Evolutionary conservation across 192 early-diverging fungal species (phyloP).

Genomic region (Coemansia sp.): DNA sequence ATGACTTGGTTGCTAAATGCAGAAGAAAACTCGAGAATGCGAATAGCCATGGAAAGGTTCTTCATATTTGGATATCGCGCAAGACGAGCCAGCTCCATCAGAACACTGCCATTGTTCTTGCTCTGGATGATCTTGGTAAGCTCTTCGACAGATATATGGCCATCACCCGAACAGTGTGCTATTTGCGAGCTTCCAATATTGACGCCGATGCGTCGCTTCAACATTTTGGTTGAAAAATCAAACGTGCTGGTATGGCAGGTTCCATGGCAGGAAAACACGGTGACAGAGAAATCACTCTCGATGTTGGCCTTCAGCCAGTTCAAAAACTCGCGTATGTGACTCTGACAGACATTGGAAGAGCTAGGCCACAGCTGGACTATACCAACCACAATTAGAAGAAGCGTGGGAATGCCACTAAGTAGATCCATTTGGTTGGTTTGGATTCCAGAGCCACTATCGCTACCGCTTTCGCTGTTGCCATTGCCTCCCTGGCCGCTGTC

Average conservation of each 20-base stretch:
- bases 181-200: background rate
- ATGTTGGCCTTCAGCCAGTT: background rate
- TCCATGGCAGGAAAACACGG: background rate
- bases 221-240: background rate
- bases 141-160: background rate
- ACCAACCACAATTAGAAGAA: background rate
- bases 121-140: background rate
- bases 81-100: background rate
- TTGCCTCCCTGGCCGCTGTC: background rate
- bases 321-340: background rate
- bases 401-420: background rate
- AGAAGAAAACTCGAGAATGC: background rate
- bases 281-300: background rate
- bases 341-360: background rate
- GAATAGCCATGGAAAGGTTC: background rate
- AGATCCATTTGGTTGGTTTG: slow-evolving; percentile 1
- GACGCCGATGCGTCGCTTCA: background rate
- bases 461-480: background rate
- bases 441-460: background rate
- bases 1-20: background rate
- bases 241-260: background rate
- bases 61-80: slow-evolving; percentile 1
- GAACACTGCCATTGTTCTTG: background rate
- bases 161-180: background rate
- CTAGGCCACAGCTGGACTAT: slow-evolving; percentile 3